Base-by-base conservation (phyloP, 2,329 filamentous ascomycete genomes). In the Cephalotrichum gorgonifer region DNA sequence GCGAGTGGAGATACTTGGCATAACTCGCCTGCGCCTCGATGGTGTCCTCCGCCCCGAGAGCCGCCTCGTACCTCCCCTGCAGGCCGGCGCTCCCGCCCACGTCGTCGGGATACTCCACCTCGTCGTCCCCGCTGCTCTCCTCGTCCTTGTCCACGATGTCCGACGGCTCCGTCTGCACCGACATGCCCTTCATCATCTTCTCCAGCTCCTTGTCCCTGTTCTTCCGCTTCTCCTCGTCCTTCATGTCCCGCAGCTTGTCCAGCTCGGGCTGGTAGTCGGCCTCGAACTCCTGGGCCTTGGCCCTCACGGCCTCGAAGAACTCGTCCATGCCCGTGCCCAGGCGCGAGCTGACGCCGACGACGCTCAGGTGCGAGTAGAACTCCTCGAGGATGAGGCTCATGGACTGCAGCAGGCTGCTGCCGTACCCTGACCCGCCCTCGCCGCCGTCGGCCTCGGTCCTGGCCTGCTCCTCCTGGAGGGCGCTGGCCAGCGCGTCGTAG, bases 301-400 rank as follows among this genome's bases (percentile, higher is more conserved):
- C 81, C 55, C 85, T 75, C 1, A 98, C 90, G 0, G 91, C 89
- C 39, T 81, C 78, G 63, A 98, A 97, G 67, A 98, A 98, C 23
- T 95, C 88, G 51, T 94, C 86, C 28, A 98, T 80, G 3, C 93
- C 94, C 0, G 86, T 83, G 22, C 93, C 93, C 0, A 91, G 88
- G 79, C 95, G 91, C 7, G 89, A 86, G 56, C 88, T 95, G 12
- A 98, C 94, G 0, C 85, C 89, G 0, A 98, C 91, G 8, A 98
- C 87, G 60, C 81, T 94, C 30, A 98, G 72, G 61, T 97, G 89
- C 35, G 88, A 83, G 66, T 98, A 98, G 62, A 98, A 98, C 64
- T 98, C 93, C 60, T 98, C 93, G 30, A 98, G 73, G 77, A 98
- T 88, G 53, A 97, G 72, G 61, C 88, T 95, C 93, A 98, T 98